These are phyloP conservation scores for Kwoniella newhampshirensis DNA, from an alignment of 768 basidiomycete genomes.

Conservation along the genomic window DNA sequence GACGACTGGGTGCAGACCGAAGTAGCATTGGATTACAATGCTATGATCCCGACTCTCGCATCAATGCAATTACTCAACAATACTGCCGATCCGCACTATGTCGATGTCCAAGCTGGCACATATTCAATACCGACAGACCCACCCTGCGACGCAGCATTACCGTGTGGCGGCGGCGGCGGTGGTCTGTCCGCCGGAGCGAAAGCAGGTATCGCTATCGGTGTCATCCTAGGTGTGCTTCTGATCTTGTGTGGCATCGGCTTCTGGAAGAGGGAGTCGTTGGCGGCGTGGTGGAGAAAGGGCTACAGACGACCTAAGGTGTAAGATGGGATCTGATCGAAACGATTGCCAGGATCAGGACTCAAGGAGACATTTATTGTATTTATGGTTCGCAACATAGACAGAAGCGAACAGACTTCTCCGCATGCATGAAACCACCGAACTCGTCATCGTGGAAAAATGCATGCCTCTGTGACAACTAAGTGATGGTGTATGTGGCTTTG, in stretches of 20 bases:
- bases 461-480: too few species aligned
- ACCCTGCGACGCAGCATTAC: conserved; percentile 76
- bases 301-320: conserved; percentile 12
- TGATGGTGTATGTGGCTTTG: too few species aligned
- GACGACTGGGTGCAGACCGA: conserved; percentile 88
- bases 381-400: too few species aligned
- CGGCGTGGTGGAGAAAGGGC: conserved; percentile 28
- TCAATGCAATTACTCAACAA: conserved; percentile 65
- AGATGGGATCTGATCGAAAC: too few species aligned
- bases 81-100: conserved; percentile 72
- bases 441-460: too few species aligned
- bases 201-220: conserved; percentile 66
- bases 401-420: too few species aligned
- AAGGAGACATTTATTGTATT: too few species aligned
- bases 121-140: conserved; percentile 56
- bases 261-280: conserved; percentile 30
- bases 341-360: too few species aligned
- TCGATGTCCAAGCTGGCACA: conserved; percentile 59
- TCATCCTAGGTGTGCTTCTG: conserved; percentile 61
- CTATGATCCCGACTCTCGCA: conserved; percentile 80
- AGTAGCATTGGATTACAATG: conserved; percentile 75
- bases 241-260: conserved; percentile 44
- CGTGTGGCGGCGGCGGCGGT: conserved; percentile 57
- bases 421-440: too few species aligned
- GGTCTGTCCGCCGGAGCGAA: conserved; percentile 72